These are phyloP conservation scores for Cercospora nicotianae DNA, from an alignment of 2,329 filamentous ascomycete species.

Conservation along the genomic window DNA sequence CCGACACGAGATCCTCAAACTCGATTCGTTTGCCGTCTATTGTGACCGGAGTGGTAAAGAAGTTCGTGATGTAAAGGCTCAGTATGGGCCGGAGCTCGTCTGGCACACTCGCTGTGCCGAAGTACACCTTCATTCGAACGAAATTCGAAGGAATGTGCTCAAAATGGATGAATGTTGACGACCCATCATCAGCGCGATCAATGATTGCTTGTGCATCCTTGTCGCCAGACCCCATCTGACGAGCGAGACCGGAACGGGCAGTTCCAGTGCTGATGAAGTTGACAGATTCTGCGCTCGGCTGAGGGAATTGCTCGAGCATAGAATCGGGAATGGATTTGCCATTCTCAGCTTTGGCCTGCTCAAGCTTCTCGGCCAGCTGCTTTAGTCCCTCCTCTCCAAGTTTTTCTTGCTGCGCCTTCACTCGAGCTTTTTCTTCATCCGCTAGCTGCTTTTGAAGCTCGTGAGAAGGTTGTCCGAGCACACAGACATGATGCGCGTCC, in stretches of 20 bases:
- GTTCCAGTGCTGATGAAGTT: slow-evolving; percentile 90
- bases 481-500: slow-evolving; percentile 81
- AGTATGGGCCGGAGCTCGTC: slow-evolving; percentile 82
- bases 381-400: slow-evolving; percentile 81
- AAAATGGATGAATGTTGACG: slow-evolving; percentile 88
- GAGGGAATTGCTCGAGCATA: slow-evolving; percentile 76
- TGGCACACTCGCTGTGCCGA: slow-evolving; percentile 76
- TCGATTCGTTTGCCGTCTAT: slow-evolving; percentile 73
- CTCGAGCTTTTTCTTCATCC: slow-evolving; percentile 72
- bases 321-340: slow-evolving; percentile 80
- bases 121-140: slow-evolving; percentile 76
- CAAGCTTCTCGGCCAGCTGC: slow-evolving; percentile 71
- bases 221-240: slow-evolving; percentile 64
- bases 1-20: slow-evolving; percentile 90
- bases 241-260: slow-evolving; percentile 76
- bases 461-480: slow-evolving; percentile 82
- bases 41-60: slow-evolving; percentile 87
- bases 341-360: slow-evolving; percentile 83
- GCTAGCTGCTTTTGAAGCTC: slow-evolving; percentile 80
- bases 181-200: slow-evolving; percentile 62
- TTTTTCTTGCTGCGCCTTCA: slow-evolving; percentile 74
- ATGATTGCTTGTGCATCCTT: slow-evolving; percentile 74
- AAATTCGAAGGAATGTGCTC: slow-evolving; percentile 94
- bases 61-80: slow-evolving; percentile 82
- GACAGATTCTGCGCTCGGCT: slow-evolving; percentile 85